phyloP scores from a whole-genome alignment of 495 filamentous ascomycete species.

The Arthonia radiata region DNA sequence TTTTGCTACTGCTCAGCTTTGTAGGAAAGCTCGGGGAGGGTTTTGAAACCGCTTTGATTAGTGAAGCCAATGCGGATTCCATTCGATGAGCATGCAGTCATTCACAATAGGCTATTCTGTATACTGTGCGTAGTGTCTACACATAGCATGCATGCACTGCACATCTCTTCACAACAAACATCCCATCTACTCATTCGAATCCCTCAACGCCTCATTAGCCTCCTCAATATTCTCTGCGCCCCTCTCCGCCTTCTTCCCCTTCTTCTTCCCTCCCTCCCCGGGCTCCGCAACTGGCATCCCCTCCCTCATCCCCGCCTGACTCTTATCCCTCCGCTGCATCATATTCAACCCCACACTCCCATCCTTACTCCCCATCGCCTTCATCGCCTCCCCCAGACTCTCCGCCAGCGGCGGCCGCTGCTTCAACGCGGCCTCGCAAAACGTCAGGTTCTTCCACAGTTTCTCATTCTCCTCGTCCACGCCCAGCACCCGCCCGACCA shows the following conservation, averaged over 20 bases:
- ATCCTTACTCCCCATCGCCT: conserved; percentile 13
- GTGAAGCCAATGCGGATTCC: too few relatives aligned
- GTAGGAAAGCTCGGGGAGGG: too few relatives aligned
- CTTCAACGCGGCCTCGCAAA: conserved; percentile 32
- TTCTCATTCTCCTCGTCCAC: conserved; percentile 25
- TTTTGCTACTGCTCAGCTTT: too few relatives aligned
- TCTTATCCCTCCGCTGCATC: background rate
- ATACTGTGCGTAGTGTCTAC: too few relatives aligned
- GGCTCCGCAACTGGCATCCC: conserved; percentile 8
- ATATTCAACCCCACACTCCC: conserved; percentile 12
- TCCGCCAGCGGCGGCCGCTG: conserved; percentile 47
- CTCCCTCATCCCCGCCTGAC: conserved; percentile 1
- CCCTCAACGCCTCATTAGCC: conserved; percentile 2
- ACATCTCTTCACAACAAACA: too few relatives aligned
- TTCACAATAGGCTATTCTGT: too few relatives aligned
- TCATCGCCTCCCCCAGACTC: conserved; percentile 25
- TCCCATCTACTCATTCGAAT: too few relatives aligned
- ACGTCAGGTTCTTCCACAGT: conserved; percentile 7
- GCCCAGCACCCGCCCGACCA: conserved; percentile 25
- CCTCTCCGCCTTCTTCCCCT: conserved; percentile 7
- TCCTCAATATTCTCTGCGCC: conserved; percentile 3
- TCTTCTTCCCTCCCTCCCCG: conserved; percentile 5
- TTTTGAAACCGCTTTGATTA: too few relatives aligned
- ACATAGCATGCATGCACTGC: too few relatives aligned
- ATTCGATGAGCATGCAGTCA: too few relatives aligned